A percentile compares a stretch with the other conserved stretches of the same genome.
phyloP scores from a whole-genome alignment of 352 stramenopile genomes.

The Phytophthora citrophthora region DNA sequence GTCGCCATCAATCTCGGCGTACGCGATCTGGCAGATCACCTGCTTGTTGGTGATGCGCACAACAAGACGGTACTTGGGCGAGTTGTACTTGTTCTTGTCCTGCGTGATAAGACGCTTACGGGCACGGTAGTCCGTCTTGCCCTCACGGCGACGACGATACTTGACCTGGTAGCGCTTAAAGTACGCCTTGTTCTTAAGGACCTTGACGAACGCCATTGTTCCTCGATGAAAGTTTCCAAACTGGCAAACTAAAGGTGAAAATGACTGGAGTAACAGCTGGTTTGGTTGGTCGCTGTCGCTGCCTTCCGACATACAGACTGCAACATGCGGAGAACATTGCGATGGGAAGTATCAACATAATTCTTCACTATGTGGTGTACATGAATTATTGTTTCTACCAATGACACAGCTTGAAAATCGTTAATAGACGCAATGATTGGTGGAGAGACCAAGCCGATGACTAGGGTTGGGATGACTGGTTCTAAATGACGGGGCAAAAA shows the following conservation, averaged over 20 bases:
- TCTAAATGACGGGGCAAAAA: slow-evolving; percentile 40
- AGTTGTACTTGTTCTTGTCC: slow-evolving; percentile 99
- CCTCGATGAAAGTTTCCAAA: slow-evolving; percentile 76
- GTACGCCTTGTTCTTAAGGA: slow-evolving; percentile 99
- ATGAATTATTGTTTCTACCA: slow-evolving; percentile 32
- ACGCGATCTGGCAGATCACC: slow-evolving; percentile 99
- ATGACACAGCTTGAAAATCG: slow-evolving; percentile 12
- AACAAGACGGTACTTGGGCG: slow-evolving; percentile 97
- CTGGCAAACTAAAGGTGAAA: slow-evolving; percentile 51
- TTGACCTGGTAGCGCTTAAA: slow-evolving; percentile 99
- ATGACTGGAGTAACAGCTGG: background rate
- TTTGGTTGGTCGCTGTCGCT: slow-evolving; percentile 25
- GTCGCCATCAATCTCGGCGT: slow-evolving; percentile 98
- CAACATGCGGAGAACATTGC: slow-evolving; percentile 11
- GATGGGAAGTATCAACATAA: background rate
- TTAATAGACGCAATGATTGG: slow-evolving; percentile 40
- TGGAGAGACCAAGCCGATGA: slow-evolving; percentile 13
- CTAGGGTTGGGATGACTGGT: slow-evolving; percentile 80
- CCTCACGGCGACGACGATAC: slow-evolving; percentile 97
- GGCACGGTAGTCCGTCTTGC: slow-evolving; percentile 99
- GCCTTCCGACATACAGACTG: slow-evolving; percentile 11
- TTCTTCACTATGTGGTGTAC: slow-evolving; percentile 13
- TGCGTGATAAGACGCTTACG: slow-evolving; percentile 98
- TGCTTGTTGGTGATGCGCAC: slow-evolving; percentile 97
- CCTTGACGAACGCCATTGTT: slow-evolving; percentile 97